Evolutionary conservation across 768 basidiomycete species (phyloP), one percentile per base, ranked within the genome.

Genomic region (Leccinum subgranulosum): DNA sequence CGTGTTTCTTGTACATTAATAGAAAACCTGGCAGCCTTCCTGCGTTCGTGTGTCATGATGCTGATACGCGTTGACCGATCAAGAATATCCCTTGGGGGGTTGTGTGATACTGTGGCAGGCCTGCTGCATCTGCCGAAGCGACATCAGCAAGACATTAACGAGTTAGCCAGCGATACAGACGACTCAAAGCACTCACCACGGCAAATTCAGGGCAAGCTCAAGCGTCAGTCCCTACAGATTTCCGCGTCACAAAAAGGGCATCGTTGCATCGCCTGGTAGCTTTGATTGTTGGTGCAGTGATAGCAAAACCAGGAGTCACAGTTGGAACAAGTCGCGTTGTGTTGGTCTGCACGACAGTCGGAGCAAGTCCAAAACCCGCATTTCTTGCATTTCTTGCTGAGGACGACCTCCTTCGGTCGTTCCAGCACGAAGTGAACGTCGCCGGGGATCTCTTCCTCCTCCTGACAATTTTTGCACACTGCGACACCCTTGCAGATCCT

Each of bases 321-420:
- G 11, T 29, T 19, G 17, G 12, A 11, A 7, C 65, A 67, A 3
- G 1, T 36, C 4, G 31, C 19, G 11, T 49, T 27, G 4, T 36
- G 33, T 9, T 3, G 5, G 10, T 36, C 31, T 2, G 4, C 4
- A 10, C 33, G 1, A n/a, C 65, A 67, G 8, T 46, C 28, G 19
- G 3, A 8, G 39, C 66, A 66, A 11, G 17, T 41, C 63, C 56
- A 62, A 4, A 11, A 6, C 1, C 17, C 4, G n/a, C 66, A 66
- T 2, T 10, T 27, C 0, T 1, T 6, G 34, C 65, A 67, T 6
- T 1, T 3, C 1, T 8, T n/a, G 21, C n/a, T 4, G 3, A 67
- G 36, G n/a, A 17, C 23, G 1, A 64, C 46, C 19, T 12, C 23
- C 1, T 33, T 51, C 23, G 55, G 45, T 7, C 3, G 55, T 0